Evolutionary conservation across 78 protist species (phyloP).

Genomic region (Polysphondylium violaceum): DNA sequence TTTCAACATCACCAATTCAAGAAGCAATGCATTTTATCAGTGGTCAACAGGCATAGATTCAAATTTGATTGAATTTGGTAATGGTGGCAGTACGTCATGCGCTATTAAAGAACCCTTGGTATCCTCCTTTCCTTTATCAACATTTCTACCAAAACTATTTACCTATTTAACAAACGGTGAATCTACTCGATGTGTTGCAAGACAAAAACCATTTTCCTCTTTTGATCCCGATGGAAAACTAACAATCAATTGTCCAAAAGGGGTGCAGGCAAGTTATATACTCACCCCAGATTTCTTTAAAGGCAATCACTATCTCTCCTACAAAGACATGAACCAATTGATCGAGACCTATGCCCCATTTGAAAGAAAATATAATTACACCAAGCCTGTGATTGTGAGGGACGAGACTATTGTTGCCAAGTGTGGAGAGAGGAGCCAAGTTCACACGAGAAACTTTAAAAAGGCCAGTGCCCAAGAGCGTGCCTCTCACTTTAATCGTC

Average conservation of each 20-base stretch:
- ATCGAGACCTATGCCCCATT: neutral
- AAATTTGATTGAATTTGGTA: too few relatives aligned
- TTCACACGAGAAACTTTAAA: constrained; percentile 26
- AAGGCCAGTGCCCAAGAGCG: neutral
- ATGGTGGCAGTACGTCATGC: too few relatives aligned
- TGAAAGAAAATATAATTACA: neutral
- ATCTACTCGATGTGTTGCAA: constrained; percentile 1
- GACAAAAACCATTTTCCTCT: neutral
- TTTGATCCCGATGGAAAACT: constrained; percentile 19
- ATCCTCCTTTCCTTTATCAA: too few relatives aligned
- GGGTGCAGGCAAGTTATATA: neutral
- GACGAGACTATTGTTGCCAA: constrained; percentile 47
- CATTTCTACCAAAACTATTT: too few relatives aligned
- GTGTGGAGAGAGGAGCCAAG: constrained; percentile 39
- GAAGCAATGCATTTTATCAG: neutral
- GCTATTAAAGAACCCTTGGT: too few relatives aligned
- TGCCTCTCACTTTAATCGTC: constrained; percentile 15
- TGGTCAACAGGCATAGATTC: neutral
- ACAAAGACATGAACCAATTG: neutral
- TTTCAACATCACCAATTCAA: too few relatives aligned
- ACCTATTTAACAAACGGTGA: too few relatives aligned
- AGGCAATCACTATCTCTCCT: too few relatives aligned
- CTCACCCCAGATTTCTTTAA: constrained; percentile 46
- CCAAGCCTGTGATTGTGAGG: neutral
- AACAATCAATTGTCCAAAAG: constrained; percentile 5